Base-by-base conservation (phyloP, 148 eudicot genomes). In the Mesembryanthemum crystallinum region DNA sequence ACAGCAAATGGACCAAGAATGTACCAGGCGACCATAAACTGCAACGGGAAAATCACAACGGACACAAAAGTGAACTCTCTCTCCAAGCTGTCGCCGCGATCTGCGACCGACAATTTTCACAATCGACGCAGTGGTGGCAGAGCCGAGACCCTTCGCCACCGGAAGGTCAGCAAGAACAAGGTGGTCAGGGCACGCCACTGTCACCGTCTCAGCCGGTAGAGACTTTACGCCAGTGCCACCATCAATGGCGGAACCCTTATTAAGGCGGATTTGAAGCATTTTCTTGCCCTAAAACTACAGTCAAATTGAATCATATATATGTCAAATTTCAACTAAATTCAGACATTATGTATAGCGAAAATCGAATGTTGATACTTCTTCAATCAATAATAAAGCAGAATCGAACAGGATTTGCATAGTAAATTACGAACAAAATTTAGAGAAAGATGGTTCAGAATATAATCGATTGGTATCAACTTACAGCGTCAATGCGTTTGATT, bases 141-240 rank as follows among this genome's bases (percentile, higher is more conserved):
- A 78, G 66, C 97, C 99, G 51, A 95, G 88, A 77, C 98, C 85
- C 82, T 95, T 92, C 24, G 99, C 98, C 18, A 95, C 99, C 32
- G 94, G 98, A 78, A 95, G 96, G 82, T 95, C 97, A 65, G 99
- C 96, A 63, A 95, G 86, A 51, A 91, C 86, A 66, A 95, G 93
- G 75, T 95, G 98, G 81, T 95, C 99, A 45, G 99, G 98, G 76
- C 99, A 95, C 33, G 99, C 97, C 49, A 95, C 99, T 42, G 88
- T 95, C 67, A 92, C 99, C 33, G 83, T 81, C 79, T 95, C 99
- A 42, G 64, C 83, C 18, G 87, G 85, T 58, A 76, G 64, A 1
- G 86, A 75, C 80, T 91, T 92, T 55, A 81, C 78, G 54, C 77
- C 89, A 23, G 78, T 74, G 57, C 86, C 90, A 64, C 87, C 85